Percentiles rank a stretch among this genome's conserved stretches.
phyloP scores from a whole-genome alignment of 495 filamentous ascomycete species.

The Ascodesmis nigricans region DNA sequence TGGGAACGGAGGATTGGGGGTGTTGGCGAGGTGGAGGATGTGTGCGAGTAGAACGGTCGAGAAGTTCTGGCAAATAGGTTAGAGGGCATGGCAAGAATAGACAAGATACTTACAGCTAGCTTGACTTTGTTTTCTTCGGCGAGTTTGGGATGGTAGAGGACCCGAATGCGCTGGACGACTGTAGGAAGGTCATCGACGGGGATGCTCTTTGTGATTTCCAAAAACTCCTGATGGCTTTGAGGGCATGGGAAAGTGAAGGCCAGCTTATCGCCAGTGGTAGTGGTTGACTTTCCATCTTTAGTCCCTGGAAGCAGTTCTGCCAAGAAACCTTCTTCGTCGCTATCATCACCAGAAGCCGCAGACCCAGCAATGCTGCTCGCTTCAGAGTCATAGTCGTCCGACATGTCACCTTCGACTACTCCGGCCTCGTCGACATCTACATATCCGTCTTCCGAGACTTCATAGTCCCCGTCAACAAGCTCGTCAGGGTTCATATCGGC shows the following conservation, averaged over 20 bases:
- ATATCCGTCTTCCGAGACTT: slow-evolving; percentile 26
- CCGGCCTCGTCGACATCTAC: slow-evolving; percentile 58
- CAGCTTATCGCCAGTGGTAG: slow-evolving; percentile 30
- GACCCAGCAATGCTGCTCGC: slow-evolving; percentile 31
- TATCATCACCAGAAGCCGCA: slow-evolving; percentile 32
- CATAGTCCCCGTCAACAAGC: slow-evolving; percentile 29
- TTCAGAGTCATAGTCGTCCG: slow-evolving; percentile 28
- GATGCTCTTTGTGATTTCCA: slow-evolving; percentile 38
- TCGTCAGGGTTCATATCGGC: slow-evolving; percentile 26
- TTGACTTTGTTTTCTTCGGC: slow-evolving; percentile 62
- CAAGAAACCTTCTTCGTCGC: slow-evolving; percentile 43
- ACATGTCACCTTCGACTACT: slow-evolving; percentile 38
- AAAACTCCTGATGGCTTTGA: slow-evolving; percentile 46
- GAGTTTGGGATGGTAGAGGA: slow-evolving; percentile 74
- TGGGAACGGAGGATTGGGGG: slow-evolving; percentile 27
- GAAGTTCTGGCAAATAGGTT: slow-evolving; percentile 31
- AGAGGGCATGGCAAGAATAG: neutral
- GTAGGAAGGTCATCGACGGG: slow-evolving; percentile 42
- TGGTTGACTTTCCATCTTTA: slow-evolving; percentile 28
- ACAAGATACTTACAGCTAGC: slow-evolving; percentile 25
- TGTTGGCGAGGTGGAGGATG: slow-evolving; percentile 40
- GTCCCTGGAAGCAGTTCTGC: slow-evolving; percentile 38
- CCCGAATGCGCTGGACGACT: slow-evolving; percentile 70
- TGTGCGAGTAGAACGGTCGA: slow-evolving; percentile 56
- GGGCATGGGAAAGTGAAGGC: slow-evolving; percentile 75